Conservation (phyloP, 1,284 basidiomycete genomes). For the Thelephora terrestris region DNA sequence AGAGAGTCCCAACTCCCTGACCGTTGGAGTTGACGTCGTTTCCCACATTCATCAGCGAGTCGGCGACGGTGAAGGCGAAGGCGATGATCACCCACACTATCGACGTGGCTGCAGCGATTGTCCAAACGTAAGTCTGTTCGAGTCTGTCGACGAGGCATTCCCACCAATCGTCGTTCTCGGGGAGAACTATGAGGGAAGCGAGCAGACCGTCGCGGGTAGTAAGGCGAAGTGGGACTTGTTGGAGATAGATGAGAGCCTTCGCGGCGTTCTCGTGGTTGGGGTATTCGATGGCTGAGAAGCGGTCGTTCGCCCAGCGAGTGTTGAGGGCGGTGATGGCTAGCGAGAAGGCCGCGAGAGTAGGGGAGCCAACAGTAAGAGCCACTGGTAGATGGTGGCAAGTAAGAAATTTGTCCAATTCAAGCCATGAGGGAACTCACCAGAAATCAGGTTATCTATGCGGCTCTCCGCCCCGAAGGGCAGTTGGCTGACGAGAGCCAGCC, state of each 20-base stretch:
- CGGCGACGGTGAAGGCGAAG: slow-evolving; percentile 30
- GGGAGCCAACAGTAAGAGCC: slow-evolving; percentile 23
- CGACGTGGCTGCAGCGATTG: slow-evolving; percentile 27
- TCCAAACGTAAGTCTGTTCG: slow-evolving; percentile 26
- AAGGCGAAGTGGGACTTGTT: slow-evolving; percentile 23
- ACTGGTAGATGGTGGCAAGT: slow-evolving; percentile 1
- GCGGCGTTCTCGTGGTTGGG: slow-evolving; percentile 13
- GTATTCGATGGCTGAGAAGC: slow-evolving; percentile 14
- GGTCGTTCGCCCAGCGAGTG: slow-evolving; percentile 17
- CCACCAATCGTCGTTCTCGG: slow-evolving; percentile 25
- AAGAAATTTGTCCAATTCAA: neutral
- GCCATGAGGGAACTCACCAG: slow-evolving; percentile 4
- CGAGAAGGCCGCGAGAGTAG: slow-evolving; percentile 23
- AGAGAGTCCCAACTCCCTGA: slow-evolving; percentile 27
- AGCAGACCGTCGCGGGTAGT: slow-evolving; percentile 15
- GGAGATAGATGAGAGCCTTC: slow-evolving; percentile 16
- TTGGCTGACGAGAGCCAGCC: slow-evolving; percentile 33
- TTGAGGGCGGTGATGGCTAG: slow-evolving; percentile 24
- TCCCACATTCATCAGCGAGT: slow-evolving; percentile 23
- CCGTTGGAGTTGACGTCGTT: slow-evolving; percentile 21
- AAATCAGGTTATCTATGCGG: slow-evolving; percentile 21
- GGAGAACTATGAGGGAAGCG: slow-evolving; percentile 21
- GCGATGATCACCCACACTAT: slow-evolving; percentile 34
- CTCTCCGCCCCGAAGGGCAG: slow-evolving; percentile 28
- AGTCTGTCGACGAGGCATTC: slow-evolving; percentile 13